Base-by-base conservation (phyloP, 2,329 filamentous ascomycete species). In the Helicocarpus griseus region DNA sequence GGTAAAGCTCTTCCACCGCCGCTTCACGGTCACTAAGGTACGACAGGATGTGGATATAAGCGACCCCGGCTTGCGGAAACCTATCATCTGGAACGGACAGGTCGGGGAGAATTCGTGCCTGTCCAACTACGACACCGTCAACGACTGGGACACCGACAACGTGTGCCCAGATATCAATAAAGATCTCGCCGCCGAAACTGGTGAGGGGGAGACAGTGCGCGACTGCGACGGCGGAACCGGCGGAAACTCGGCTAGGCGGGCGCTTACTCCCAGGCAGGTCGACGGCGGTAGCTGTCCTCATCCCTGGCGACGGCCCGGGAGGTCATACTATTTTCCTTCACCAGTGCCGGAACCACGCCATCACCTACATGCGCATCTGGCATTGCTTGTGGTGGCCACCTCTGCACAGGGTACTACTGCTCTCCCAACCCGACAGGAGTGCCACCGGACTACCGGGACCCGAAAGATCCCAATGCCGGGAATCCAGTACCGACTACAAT, bases 391-490 rank as follows among this genome's bases (percentile, higher is more conserved):
- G 45, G 45, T n/a, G 45, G 29, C 45, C 45, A 36, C 45, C 24
- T 48, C 9, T 48, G 45, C 29, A 48, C 45, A 24, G 45, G 45
- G 4, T 36, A 33, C 5, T 48, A 33, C 45, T 48, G 45, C 35
- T 35, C 33, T 4, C 45, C 45, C 5, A 48, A 24, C 26, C 45
- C 45, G 9, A 48, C 45, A 24, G 45, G 45, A 35, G 29, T 48
- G 8, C 33, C 45, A 21, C 45, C 45, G 3, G 45, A 48, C 5
- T 26, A 31, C 45, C 45, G n/a, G 5, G 45, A 48, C 45, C 45
- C 45, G 5, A 48, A 48, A n/a, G 45, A 48, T 11, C 45, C 45
- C 17, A 48, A 48, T n/a, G 45, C 45, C 19, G 17, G 33, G 28
- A 48, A n/a, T 21, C 45, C 5, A n/a, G 45, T 48, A 21, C 40